phyloP scores from a whole-genome alignment of 2,329 filamentous ascomycete species.

The Ophiostoma novo-ulmi region DNA sequence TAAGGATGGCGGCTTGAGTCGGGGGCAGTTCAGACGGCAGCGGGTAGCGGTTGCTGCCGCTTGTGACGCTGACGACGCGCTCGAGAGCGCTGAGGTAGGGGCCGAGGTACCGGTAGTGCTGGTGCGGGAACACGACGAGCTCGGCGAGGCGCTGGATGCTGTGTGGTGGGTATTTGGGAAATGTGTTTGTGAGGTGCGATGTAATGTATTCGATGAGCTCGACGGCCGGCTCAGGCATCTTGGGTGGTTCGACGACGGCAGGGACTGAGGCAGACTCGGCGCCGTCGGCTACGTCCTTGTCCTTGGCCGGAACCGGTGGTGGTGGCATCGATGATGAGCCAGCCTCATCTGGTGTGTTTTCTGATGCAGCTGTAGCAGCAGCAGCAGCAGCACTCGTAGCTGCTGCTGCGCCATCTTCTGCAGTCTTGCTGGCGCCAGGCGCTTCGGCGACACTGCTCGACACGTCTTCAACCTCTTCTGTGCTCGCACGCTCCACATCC shows the following conservation, averaged over 20 bases:
- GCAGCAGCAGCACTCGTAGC: neutral
- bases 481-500: conserved; percentile 29
- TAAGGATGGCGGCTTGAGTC: neutral
- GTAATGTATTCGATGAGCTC: conserved; percentile 58
- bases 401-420: neutral
- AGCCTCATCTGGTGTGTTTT: neutral
- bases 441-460: conserved; percentile 14
- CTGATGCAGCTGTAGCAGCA: neutral
- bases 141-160: conserved; percentile 90
- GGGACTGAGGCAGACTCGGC: neutral
- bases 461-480: neutral
- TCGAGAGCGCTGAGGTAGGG: conserved; percentile 88
- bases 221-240: conserved; percentile 57
- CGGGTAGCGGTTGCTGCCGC: conserved; percentile 72
- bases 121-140: conserved; percentile 68
- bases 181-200: conserved; percentile 58
- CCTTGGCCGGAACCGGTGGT: neutral
- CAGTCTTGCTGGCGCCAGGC: neutral
- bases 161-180: conserved; percentile 73
- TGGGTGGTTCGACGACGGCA: conserved; percentile 36
- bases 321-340: neutral
- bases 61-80: conserved; percentile 85
- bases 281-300: neutral
- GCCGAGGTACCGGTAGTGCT: conserved; percentile 75
- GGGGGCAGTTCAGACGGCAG: conserved; percentile 60